These are phyloP conservation scores for Trametes villosa DNA, from an alignment of 768 basidiomycete genomes.

Conservation along the genomic window DNA sequence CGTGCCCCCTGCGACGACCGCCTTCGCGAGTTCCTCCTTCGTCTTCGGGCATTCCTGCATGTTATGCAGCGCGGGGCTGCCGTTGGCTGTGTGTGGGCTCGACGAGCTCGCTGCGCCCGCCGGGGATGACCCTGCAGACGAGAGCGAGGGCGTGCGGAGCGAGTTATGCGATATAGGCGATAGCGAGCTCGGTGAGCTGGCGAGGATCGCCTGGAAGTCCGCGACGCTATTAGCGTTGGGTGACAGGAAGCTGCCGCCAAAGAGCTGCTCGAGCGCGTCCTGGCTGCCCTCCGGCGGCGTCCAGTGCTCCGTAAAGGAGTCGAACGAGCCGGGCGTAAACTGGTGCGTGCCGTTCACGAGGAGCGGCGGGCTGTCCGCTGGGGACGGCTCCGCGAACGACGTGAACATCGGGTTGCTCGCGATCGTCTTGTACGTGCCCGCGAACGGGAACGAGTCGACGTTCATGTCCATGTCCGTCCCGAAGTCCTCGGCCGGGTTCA, in stretches of 20 bases:
- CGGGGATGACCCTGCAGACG: slow-evolving; percentile 26
- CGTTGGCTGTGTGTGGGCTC: slow-evolving; percentile 26
- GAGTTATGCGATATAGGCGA: slow-evolving; percentile 61
- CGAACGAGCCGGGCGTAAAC: slow-evolving; percentile 24
- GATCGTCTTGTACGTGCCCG: slow-evolving; percentile 73
- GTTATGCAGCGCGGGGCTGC: slow-evolving; percentile 29
- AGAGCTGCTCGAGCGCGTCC: slow-evolving; percentile 49
- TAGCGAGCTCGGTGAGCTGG: slow-evolving; percentile 42
- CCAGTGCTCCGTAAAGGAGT: slow-evolving; percentile 30
- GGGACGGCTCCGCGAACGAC: slow-evolving; percentile 62
- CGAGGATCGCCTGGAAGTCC: slow-evolving; percentile 40
- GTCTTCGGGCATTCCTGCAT: slow-evolving; percentile 53
- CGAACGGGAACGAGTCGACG: slow-evolving; percentile 56
- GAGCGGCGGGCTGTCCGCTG: slow-evolving; percentile 27
- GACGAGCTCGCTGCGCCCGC: slow-evolving; percentile 1
- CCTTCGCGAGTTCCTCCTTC: slow-evolving; percentile 53
- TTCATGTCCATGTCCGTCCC: slow-evolving; percentile 62
- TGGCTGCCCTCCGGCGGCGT: slow-evolving; percentile 34
- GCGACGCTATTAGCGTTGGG: slow-evolving; percentile 32
- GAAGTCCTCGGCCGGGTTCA: slow-evolving; percentile 67
- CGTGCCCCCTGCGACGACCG: slow-evolving; percentile 56
- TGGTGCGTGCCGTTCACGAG: slow-evolving; percentile 19
- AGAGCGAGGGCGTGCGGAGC: slow-evolving; percentile 24
- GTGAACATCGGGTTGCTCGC: slow-evolving; percentile 85
- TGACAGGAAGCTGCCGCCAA: slow-evolving; percentile 45